Evolutionary conservation across 2,329 filamentous ascomycete genomes (phyloP).

Genomic region (Calonectria pauciramosa): DNA sequence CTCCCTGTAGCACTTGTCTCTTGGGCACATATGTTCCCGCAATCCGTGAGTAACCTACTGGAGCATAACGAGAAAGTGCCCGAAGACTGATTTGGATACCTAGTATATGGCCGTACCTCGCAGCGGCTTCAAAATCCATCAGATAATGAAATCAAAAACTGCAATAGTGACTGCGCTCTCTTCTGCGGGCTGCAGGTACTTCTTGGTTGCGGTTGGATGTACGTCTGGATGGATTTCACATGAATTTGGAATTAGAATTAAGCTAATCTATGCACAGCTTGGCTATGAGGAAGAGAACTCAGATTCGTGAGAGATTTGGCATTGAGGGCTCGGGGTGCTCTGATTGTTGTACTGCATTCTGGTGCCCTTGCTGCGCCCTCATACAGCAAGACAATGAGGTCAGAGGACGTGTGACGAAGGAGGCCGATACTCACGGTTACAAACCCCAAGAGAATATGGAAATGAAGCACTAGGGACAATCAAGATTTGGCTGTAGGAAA

Average conservation of each 20-base stretch:
- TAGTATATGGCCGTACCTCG: neutral
- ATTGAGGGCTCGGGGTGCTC: neutral
- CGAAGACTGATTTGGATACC: neutral
- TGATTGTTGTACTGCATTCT: neutral
- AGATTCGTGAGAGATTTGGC: neutral
- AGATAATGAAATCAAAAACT: neutral
- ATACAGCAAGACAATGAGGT: neutral
- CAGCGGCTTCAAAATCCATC: neutral
- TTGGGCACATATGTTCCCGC: neutral
- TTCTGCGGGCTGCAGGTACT: neutral
- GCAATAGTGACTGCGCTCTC: neutral
- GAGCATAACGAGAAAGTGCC: neutral
- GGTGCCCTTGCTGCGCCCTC: neutral
- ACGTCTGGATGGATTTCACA: neutral
- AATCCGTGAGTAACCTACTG: neutral
- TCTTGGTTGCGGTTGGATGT: neutral
- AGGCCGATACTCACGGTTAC: neutral
- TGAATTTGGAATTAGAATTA: neutral
- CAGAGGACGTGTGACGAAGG: neutral
- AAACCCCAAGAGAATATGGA: neutral
- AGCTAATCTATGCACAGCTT: neutral
- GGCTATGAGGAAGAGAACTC: neutral
- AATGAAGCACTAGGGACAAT: no score
- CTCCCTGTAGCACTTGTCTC: neutral
- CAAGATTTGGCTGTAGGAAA: no score